Evolutionary conservation across 2,329 filamentous ascomycete species (phyloP).

Genomic region (Neonectria faginata): DNA sequence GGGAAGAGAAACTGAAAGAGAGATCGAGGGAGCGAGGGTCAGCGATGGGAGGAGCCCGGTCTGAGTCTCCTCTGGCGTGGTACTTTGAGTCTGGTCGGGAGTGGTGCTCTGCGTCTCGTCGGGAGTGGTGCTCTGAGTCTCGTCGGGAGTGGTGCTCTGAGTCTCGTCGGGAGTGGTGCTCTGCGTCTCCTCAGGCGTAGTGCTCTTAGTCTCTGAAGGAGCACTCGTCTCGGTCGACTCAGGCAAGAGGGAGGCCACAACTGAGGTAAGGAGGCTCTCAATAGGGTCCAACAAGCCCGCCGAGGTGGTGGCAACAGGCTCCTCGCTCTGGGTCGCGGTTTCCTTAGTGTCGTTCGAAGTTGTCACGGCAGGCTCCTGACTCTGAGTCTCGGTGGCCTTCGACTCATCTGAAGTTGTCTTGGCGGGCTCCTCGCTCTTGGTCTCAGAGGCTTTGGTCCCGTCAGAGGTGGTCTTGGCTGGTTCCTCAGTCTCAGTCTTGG

Average conservation of each 20-base stretch:
- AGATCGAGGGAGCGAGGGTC: neutral
- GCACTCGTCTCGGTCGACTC: constrained; percentile 20
- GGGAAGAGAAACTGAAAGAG: neutral
- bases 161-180: neutral
- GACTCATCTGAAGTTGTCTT: neutral
- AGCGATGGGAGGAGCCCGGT: neutral
- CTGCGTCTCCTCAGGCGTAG: neutral
- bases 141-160: neutral
- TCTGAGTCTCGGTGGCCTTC: constrained; percentile 14
- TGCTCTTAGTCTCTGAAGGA: neutral
- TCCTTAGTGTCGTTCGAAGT: too few relatives aligned
- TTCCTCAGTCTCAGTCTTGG: constrained; percentile 11
- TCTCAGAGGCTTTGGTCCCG: neutral
- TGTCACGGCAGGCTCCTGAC: constrained; percentile 11
- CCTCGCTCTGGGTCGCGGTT: too few relatives aligned
- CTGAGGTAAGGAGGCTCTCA: constrained; percentile 37
- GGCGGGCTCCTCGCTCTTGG: constrained; percentile 20
- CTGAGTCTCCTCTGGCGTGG: constrained; percentile 2
- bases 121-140: constrained; percentile 24
- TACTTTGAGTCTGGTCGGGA: constrained; percentile 8
- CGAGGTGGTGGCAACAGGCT: constrained; percentile 20
- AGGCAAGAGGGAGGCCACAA: constrained; percentile 33
- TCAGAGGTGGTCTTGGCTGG: neutral
- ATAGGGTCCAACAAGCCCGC: constrained; percentile 37
- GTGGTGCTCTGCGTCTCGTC: neutral